Conservation (phyloP, 2,329 filamentous ascomycete genomes). For the Pseudogymnoascus sp. region DNA sequence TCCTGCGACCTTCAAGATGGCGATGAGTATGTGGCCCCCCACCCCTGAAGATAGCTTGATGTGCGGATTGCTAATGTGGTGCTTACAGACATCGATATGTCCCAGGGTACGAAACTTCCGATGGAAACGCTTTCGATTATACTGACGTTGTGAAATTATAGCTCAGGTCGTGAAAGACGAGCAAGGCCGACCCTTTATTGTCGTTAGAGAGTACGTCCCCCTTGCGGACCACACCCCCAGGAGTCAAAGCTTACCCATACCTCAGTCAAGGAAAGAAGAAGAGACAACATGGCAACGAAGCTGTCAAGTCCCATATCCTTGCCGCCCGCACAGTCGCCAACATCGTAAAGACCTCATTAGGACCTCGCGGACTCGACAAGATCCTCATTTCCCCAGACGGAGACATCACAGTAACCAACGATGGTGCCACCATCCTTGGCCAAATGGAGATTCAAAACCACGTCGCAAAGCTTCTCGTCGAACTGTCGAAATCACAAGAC, state of each 20-base stretch:
- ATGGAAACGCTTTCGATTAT: conserved; percentile 6
- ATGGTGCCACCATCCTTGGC: conserved; percentile 92
- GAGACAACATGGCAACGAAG: conserved; percentile 91
- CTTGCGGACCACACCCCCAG: conserved; percentile 14
- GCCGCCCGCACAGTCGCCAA: conserved; percentile 92
- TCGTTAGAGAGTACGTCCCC: conserved; percentile 81
- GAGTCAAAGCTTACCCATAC: conserved; percentile 15
- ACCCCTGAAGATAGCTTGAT: conserved; percentile 18
- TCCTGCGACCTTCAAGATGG: conserved; percentile 38
- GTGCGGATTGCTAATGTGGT: conserved; percentile 8
- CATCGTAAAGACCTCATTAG: conserved; percentile 94
- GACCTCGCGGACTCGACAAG: conserved; percentile 94
- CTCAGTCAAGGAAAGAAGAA: conserved; percentile 91
- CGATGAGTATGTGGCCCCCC: conserved; percentile 44
- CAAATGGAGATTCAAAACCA: conserved; percentile 99
- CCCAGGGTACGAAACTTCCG: conserved; percentile 54
- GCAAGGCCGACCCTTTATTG: conserved; percentile 92
- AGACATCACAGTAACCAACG: conserved; percentile 98
- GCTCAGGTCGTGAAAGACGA: conserved; percentile 88
- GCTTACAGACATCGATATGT: conserved; percentile 66
- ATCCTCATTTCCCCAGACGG: conserved; percentile 97
- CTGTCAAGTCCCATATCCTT: conserved; percentile 96
- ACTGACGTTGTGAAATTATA: conserved; percentile 25
- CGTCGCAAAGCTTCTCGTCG: conserved; percentile 91
- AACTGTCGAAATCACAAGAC: conserved; percentile 96